A percentile compares a stretch with the other conserved stretches of the same genome.
Conservation (phyloP, 2,329 filamentous ascomycete species). For the Diaporthe helianthi region DNA sequence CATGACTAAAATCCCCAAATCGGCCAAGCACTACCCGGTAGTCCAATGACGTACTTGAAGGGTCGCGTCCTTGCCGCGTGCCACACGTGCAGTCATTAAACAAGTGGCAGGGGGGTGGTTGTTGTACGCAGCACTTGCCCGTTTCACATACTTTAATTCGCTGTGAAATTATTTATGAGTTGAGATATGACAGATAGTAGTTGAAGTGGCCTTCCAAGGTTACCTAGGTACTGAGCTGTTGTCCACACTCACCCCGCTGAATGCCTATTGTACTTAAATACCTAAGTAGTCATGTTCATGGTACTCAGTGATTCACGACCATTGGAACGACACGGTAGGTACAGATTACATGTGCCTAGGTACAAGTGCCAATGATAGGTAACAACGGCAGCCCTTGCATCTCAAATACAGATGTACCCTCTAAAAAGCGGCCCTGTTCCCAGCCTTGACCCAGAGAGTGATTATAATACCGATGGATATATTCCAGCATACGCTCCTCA, state of each 20-base stretch:
- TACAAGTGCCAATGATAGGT: no score
- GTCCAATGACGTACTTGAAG: slow-evolving; percentile 26
- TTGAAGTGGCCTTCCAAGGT: no score
- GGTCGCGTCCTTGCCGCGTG: slow-evolving; percentile 23
- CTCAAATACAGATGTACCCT: not conserved
- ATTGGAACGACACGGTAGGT: no score
- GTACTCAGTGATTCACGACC: no score
- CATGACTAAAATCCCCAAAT: slow-evolving; percentile 17
- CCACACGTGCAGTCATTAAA: slow-evolving; percentile 3
- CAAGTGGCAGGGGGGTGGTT: not conserved
- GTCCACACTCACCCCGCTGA: no score
- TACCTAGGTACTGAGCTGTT: no score
- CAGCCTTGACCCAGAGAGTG: slow-evolving; percentile 52
- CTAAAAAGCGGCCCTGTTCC: slow-evolving; percentile 39
- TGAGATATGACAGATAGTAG: no score
- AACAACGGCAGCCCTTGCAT: not conserved
- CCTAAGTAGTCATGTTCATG: no score
- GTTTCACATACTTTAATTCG: no score
- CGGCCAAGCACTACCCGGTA: slow-evolving; percentile 8
- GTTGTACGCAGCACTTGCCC: not conserved
- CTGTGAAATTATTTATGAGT: no score
- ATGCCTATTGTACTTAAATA: no score
- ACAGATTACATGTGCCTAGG: no score
- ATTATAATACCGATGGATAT: slow-evolving; percentile 44
- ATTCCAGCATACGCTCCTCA: slow-evolving; percentile 50